Percentiles rank a stretch among this genome's conserved stretches.
These are phyloP conservation scores for Cladorrhinum samala DNA, from an alignment of 495 filamentous ascomycete genomes.

Conservation along the genomic window DNA sequence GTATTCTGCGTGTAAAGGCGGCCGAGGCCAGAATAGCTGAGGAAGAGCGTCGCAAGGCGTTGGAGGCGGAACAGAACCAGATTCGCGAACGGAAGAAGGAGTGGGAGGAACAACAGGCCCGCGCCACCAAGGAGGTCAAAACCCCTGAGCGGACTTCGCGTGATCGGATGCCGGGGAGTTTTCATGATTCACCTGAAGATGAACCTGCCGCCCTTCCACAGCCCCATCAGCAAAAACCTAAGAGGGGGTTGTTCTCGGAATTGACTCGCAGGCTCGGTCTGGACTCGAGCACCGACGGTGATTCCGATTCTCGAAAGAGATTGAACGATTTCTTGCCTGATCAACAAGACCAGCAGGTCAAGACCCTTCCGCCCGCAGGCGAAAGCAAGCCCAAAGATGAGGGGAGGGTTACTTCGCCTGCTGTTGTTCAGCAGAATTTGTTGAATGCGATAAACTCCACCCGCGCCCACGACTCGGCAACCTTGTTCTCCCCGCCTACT, in stretches of 20 bases:
- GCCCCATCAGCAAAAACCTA: slow-evolving; percentile 15
- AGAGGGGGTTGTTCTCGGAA: slow-evolving; percentile 53
- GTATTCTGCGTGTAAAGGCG: slow-evolving; percentile 78
- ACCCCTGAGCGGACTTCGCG: slow-evolving; percentile 20
- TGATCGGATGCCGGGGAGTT: slow-evolving; percentile 34
- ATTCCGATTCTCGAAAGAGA: slow-evolving; percentile 30
- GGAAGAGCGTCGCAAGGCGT: slow-evolving; percentile 65
- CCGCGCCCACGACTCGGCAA: slow-evolving; percentile 67
- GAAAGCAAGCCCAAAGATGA: slow-evolving; percentile 22
- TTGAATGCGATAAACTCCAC: slow-evolving; percentile 76
- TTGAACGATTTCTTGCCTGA: slow-evolving; percentile 35
- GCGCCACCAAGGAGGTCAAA: slow-evolving; percentile 26
- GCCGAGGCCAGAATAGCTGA: slow-evolving; percentile 81
- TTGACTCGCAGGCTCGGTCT: slow-evolving; percentile 60
- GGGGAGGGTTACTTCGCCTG: slow-evolving; percentile 48
- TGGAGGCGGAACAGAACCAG: slow-evolving; percentile 66
- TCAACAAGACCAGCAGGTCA: neutral
- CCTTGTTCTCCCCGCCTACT: slow-evolving; percentile 62
- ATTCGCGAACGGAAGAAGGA: slow-evolving; percentile 56
- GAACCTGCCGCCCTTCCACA: slow-evolving; percentile 19
- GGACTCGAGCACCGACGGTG: slow-evolving; percentile 34
- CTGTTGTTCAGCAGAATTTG: slow-evolving; percentile 56
- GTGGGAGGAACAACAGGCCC: slow-evolving; percentile 39
- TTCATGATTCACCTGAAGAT: slow-evolving; percentile 55
- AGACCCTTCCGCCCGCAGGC: neutral